Evolutionary conservation across 306 rosid species (phyloP).

Genomic region (Cucurbita moschata): DNA sequence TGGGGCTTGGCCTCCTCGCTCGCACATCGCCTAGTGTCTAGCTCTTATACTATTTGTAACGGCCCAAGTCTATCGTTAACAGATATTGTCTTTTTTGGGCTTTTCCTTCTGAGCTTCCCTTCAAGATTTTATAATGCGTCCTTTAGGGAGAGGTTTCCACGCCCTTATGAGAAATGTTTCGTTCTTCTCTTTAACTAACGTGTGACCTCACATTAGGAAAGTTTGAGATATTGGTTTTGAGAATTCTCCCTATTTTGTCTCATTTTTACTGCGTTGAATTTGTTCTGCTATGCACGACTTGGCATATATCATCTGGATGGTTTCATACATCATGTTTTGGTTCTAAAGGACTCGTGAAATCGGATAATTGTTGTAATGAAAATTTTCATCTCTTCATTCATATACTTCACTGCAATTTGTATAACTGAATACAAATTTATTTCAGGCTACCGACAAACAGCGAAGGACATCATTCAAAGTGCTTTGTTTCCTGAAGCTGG

Average conservation of each 20-base stretch:
- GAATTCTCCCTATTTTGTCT: not conserved
- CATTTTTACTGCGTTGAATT: not conserved
- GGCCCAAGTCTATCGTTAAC: too few species aligned
- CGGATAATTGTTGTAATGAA: not conserved
- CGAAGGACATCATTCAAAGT: constrained; percentile 72
- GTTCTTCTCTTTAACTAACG: too few species aligned
- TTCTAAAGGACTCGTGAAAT: not conserved
- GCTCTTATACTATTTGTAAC: too few species aligned
- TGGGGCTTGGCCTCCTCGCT: too few species aligned
- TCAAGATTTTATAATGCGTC: too few species aligned
- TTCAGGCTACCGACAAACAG: constrained; percentile 64
- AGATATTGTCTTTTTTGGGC: too few species aligned
- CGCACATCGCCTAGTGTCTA: too few species aligned
- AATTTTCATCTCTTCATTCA: not conserved
- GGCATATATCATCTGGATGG: not conserved
- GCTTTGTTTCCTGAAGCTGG: constrained; percentile 97
- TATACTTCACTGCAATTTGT: not conserved
- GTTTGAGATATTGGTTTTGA: not conserved
- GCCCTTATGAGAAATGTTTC: too few species aligned
- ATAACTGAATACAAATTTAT: not conserved
- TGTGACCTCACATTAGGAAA: not conserved
- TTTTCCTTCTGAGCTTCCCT: too few species aligned
- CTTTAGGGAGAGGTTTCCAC: too few species aligned
- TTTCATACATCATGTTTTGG: not conserved
- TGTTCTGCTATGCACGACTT: not conserved